A percentile compares a stretch with the other conserved stretches of the same genome.
These are phyloP conservation scores for Trichophyton rubrum DNA, from an alignment of 2,329 filamentous ascomycete species.

Conservation along the genomic window DNA sequence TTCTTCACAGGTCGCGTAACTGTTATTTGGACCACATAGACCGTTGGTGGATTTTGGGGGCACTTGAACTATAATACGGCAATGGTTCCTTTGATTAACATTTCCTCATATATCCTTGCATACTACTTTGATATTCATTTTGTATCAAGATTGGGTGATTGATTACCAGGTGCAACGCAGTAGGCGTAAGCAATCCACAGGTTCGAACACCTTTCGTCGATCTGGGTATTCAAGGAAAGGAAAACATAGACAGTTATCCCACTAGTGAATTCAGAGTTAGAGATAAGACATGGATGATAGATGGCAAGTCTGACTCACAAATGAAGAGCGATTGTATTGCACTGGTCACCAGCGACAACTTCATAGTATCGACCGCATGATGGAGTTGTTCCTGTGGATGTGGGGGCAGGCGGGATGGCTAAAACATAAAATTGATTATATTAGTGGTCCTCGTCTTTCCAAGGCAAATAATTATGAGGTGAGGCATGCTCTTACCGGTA, in stretches of 20 bases:
- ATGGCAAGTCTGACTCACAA: background rate
- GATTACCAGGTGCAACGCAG: background rate
- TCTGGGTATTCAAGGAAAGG: background rate
- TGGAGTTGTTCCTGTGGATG: conserved; percentile 10
- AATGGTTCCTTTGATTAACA: conserved; percentile 10
- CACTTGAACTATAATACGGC: conserved; percentile 6
- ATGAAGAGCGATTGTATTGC: conserved; percentile 3
- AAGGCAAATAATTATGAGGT: background rate
- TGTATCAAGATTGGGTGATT: background rate
- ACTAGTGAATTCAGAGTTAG: background rate
- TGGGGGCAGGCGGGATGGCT: conserved; percentile 13
- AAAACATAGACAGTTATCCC: background rate
- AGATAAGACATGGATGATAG: conserved; percentile 7
- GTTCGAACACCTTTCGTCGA: background rate
- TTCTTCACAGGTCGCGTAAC: conserved; percentile 5
- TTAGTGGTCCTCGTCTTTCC: background rate
- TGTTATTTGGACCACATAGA: conserved; percentile 4
- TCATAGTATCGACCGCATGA: conserved; percentile 15
- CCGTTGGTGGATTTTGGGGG: background rate
- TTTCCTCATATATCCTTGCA: background rate
- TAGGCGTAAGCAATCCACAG: background rate
- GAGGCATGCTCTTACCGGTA: background rate
- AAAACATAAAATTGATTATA: background rate
- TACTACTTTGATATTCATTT: background rate
- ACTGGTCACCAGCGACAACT: conserved; percentile 12